Evolutionary conservation across 73 alveolate genomes (phyloP).

Genomic region (Paramecium octaurelia): DNA sequence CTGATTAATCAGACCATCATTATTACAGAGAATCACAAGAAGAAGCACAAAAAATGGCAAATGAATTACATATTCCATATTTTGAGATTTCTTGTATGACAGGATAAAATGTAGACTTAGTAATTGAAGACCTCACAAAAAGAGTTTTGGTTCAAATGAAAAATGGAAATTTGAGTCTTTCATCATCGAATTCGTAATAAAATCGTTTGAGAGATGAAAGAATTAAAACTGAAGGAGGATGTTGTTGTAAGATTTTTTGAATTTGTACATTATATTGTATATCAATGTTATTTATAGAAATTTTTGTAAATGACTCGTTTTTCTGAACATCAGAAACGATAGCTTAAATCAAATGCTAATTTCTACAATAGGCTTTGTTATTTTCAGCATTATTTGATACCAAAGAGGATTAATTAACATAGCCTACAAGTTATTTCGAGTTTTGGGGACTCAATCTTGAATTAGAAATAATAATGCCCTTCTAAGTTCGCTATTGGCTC

Average conservation of each 20-base stretch:
- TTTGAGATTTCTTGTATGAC: neutral
- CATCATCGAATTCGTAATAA: neutral
- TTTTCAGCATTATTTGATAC: too few relatives aligned
- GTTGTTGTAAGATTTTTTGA: neutral
- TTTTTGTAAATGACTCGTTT: too few relatives aligned
- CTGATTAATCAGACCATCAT: neutral
- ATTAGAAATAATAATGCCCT: too few relatives aligned
- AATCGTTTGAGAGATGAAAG: neutral
- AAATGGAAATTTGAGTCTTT: neutral
- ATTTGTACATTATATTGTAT: neutral
- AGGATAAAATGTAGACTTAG: neutral
- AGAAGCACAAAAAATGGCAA: neutral
- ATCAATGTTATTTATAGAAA: too few relatives aligned
- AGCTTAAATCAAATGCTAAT: too few relatives aligned
- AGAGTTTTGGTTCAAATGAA: neutral
- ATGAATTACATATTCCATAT: neutral
- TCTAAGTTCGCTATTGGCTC: too few relatives aligned
- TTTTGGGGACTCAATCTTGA: too few relatives aligned
- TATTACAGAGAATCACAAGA: neutral
- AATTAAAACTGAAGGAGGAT: neutral
- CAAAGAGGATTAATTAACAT: too few relatives aligned
- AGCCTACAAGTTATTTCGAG: too few relatives aligned
- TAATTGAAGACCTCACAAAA: neutral
- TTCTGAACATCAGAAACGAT: too few relatives aligned
- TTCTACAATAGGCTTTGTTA: too few relatives aligned